These are phyloP conservation scores for Fusarium sulawesiense DNA, from an alignment of 2,329 filamentous ascomycete genomes.

Conservation along the genomic window DNA sequence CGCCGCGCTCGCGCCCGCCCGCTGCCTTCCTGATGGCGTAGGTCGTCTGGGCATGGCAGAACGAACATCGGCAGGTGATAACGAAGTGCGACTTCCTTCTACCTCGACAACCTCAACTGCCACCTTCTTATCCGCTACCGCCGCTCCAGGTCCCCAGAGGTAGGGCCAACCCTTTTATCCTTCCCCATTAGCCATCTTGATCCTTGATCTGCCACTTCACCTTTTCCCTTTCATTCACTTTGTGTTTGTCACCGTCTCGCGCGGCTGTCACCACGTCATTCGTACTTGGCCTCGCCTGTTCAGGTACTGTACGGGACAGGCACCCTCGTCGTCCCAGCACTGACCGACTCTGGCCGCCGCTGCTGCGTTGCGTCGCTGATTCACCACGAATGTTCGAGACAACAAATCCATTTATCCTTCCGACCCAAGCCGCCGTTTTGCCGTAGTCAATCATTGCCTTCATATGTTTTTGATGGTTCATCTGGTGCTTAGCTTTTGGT, in stretches of 20 bases:
- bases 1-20: slow-evolving; percentile 50
- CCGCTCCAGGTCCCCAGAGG: slow-evolving; percentile 43
- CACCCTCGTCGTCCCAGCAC: slow-evolving; percentile 33
- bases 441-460: slow-evolving; percentile 12
- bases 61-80: slow-evolving; percentile 67
- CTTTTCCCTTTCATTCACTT: slow-evolving; percentile 10
- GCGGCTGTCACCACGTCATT: slow-evolving; percentile 17
- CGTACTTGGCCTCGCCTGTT: slow-evolving; percentile 18
- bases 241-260: slow-evolving; percentile 9
- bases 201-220: slow-evolving; percentile 19
- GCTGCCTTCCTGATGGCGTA: slow-evolving; percentile 70
- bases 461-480: slow-evolving; percentile 1
- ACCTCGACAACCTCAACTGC: slow-evolving; percentile 51
- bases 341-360: slow-evolving; percentile 32
- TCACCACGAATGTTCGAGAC: slow-evolving; percentile 36
- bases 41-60: slow-evolving; percentile 73
- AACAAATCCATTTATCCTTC: slow-evolving; percentile 24
- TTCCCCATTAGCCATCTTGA: slow-evolving; percentile 29
- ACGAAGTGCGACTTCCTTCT: slow-evolving; percentile 66
- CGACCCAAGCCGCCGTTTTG: slow-evolving; percentile 10
- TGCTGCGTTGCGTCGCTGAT: slow-evolving; percentile 37
- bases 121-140: slow-evolving; percentile 39
- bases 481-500: background rate
- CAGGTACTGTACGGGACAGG: slow-evolving; percentile 11
- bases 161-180: slow-evolving; percentile 43